A percentile compares a stretch with the other conserved stretches of the same genome.
Conservation (phyloP, 352 stramenopile species). For the Globisporangium sylvaticum region DNA sequence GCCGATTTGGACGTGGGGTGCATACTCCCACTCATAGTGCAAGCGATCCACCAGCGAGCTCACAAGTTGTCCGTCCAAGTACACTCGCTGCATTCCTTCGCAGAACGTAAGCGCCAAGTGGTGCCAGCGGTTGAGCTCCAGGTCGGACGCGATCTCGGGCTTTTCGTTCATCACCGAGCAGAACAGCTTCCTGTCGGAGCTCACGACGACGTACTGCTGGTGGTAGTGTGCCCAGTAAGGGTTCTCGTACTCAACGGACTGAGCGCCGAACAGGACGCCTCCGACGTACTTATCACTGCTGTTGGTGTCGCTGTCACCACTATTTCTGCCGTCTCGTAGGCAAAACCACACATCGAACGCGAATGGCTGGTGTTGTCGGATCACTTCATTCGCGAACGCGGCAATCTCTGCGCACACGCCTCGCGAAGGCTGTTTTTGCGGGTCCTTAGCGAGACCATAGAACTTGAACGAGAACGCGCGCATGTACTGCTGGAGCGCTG, state of each 20-base stretch:
- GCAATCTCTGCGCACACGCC: neutral
- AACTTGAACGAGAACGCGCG: conserved; percentile 7
- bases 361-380: neutral
- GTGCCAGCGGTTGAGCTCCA: neutral
- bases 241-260: neutral
- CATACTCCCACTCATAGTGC: neutral
- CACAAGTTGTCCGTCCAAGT: neutral
- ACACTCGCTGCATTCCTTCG: neutral
- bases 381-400: neutral
- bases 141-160: neutral
- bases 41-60: neutral
- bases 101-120: neutral
- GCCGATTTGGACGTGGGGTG: neutral
- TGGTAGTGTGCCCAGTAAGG: neutral
- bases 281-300: neutral
- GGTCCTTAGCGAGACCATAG: neutral
- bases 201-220: conserved; percentile 2
- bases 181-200: neutral
- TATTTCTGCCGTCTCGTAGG: neutral
- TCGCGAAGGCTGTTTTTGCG: neutral
- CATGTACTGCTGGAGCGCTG: conserved; percentile 2
- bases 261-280: neutral
- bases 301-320: neutral
- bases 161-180: neutral
- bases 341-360: neutral